These are phyloP conservation scores for Phialophora expanda DNA, from an alignment of 2,329 filamentous ascomycete genomes.

Conservation along the genomic window DNA sequence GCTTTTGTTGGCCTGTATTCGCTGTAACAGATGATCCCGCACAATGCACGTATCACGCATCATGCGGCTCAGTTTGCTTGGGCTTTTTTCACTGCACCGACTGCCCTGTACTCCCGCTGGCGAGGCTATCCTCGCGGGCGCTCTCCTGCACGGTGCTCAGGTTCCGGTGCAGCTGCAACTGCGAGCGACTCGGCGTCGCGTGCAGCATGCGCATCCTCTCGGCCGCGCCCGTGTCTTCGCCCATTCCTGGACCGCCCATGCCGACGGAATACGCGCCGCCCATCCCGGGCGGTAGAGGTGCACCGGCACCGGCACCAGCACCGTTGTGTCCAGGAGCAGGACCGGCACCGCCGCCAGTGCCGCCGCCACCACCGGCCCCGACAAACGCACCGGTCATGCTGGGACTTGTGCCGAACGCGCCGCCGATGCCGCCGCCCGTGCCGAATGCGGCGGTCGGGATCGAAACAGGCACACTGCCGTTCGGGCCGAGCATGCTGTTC, in stretches of 20 bases:
- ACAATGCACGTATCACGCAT: too few species aligned
- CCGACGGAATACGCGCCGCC: background rate
- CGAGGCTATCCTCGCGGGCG: background rate
- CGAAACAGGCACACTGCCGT: background rate
- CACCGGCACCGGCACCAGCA: too few species aligned
- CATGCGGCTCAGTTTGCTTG: too few species aligned
- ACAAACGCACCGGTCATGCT: background rate
- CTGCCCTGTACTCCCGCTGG: background rate
- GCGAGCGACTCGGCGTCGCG: conserved; percentile 17
- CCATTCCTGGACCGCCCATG: background rate
- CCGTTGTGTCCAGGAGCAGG: background rate
- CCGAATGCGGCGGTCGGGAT: background rate
- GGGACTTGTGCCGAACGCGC: background rate
- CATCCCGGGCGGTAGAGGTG: background rate
- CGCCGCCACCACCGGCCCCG: too few species aligned
- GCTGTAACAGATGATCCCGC: too few species aligned
- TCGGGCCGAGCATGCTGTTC: background rate
- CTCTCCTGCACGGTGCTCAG: conserved; percentile 22
- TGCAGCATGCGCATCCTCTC: conserved; percentile 11
- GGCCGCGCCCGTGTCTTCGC: background rate
- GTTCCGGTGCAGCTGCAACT: conserved; percentile 13
- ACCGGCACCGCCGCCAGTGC: too few species aligned
- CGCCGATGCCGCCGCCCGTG: background rate
- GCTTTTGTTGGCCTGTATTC: too few species aligned
- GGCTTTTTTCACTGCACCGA: background rate